Conservation (phyloP, 495 filamentous ascomycete genomes). For the Penicillium manginii region DNA sequence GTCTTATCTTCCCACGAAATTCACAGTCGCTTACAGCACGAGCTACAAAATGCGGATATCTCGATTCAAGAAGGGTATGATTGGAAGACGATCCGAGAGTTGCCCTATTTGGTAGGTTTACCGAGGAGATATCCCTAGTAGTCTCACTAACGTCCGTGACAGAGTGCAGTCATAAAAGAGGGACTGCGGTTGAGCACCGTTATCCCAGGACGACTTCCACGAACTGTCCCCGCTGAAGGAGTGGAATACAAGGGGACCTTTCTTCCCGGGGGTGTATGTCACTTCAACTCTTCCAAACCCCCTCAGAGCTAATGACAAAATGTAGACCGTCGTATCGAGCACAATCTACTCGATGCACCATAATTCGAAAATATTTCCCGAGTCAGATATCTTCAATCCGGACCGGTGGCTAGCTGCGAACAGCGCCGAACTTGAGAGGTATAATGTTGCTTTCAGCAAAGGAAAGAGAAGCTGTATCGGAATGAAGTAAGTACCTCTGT, state of each 20-base stretch:
- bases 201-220: slow-evolving; percentile 4
- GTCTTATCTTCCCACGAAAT: background rate
- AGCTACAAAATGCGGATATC: background rate
- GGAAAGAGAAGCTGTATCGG: slow-evolving; percentile 1
- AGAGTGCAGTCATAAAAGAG: slow-evolving; percentile 3
- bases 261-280: slow-evolving; percentile 1
- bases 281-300: background rate
- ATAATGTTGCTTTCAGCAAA: slow-evolving; percentile 8
- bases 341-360: slow-evolving; percentile 1
- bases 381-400: slow-evolving; percentile 1
- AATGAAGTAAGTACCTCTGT: slow-evolving; percentile 2
- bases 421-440: slow-evolving; percentile 5
- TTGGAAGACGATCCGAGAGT: background rate
- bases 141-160: background rate
- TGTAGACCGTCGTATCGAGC: background rate
- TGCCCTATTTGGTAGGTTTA: slow-evolving; percentile 1
- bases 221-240: background rate
- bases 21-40: background rate
- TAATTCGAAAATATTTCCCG: slow-evolving; percentile 3
- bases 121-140: background rate
- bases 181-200: background rate
- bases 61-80: background rate
- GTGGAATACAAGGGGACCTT: background rate
- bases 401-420: slow-evolving; percentile 3
- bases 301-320: background rate